Base-by-base conservation (phyloP, 2,329 filamentous ascomycete species). In the Zymoseptoria ardabiliae region DNA sequence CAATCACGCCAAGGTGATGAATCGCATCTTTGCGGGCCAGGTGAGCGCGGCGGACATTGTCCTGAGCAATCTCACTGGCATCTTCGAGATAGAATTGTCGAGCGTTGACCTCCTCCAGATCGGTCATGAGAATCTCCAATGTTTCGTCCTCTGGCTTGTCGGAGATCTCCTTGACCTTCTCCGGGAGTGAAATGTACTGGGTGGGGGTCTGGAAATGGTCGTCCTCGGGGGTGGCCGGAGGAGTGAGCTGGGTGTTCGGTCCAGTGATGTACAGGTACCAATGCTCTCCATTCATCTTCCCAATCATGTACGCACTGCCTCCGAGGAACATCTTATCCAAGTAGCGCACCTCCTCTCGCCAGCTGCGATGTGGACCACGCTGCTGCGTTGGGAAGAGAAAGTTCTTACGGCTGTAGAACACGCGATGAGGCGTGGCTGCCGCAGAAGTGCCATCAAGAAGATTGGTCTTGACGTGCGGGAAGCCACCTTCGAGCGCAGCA, bases 381-480 rank as follows among this genome's bases (percentile, higher is more conserved):
- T 99, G 94, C 75, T 91, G 90, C 72, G 97, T 90, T 1, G 94
- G 94, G 74, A 95, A 97, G 68, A 97, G 79, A 69, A 96, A 99
- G 77, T 97, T 97, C 85, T 99, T 99, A 73, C 94, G 89, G 72
- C 93, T 97, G 79, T 99, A 99, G 75, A 99, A 99, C 62, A 99
- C 91, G 57, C 94, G 89, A 77, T 96, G 95, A 0, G 94, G 93
- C 41, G 88, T 91, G 28, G 94, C 92, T 21, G 90, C 88, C 51
- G 88, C 86, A 19, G 84, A 81, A 59, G 91, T 83, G 19, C 90
- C 86, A 45, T 85, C 80, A 45, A 84, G 76, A 19, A 85, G 82
- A 60, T 82, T 79, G 55, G 87, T 85, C 63, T 89, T 88, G 68
- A 88, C 82, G 70, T 89, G 89, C 6, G 92, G 88, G 68, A 97